These are phyloP conservation scores for Fusarium gaditjirri DNA, from an alignment of 2,329 filamentous ascomycete genomes.

Conservation along the genomic window DNA sequence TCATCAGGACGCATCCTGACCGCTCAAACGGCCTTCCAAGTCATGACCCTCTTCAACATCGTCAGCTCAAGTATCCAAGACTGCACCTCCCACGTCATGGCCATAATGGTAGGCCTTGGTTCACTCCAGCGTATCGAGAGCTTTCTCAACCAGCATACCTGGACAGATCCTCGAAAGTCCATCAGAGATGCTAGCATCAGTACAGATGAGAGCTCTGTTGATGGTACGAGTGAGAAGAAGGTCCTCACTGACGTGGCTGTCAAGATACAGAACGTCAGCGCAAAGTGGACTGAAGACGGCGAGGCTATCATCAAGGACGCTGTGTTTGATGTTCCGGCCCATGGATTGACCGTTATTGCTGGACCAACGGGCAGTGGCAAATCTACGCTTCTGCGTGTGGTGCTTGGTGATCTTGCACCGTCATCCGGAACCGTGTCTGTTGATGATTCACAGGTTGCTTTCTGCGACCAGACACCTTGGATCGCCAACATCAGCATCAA, in stretches of 20 bases:
- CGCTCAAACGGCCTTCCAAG: background rate
- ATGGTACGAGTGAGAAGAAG: background rate
- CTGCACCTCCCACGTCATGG: background rate
- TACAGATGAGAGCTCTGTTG: background rate
- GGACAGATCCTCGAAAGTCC: background rate
- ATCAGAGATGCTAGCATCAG: background rate
- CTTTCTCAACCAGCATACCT: background rate
- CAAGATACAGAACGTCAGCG: background rate
- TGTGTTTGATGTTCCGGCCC: background rate
- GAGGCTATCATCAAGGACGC: background rate
- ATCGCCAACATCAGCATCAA: background rate
- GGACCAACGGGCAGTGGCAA: background rate
- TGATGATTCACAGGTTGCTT: background rate
- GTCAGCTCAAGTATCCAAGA: background rate
- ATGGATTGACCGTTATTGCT: background rate
- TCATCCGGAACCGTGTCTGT: background rate
- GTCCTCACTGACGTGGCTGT: background rate
- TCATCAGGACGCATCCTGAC: background rate
- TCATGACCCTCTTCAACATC: background rate
- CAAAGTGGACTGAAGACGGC: background rate
- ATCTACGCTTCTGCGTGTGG: background rate
- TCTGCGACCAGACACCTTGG: background rate
- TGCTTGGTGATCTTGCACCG: background rate
- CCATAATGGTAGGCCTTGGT: background rate
- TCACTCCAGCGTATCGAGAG: background rate